These are phyloP conservation scores for Verticillium klebahnii DNA, from an alignment of 2,329 filamentous ascomycete genomes.

Conservation along the genomic window DNA sequence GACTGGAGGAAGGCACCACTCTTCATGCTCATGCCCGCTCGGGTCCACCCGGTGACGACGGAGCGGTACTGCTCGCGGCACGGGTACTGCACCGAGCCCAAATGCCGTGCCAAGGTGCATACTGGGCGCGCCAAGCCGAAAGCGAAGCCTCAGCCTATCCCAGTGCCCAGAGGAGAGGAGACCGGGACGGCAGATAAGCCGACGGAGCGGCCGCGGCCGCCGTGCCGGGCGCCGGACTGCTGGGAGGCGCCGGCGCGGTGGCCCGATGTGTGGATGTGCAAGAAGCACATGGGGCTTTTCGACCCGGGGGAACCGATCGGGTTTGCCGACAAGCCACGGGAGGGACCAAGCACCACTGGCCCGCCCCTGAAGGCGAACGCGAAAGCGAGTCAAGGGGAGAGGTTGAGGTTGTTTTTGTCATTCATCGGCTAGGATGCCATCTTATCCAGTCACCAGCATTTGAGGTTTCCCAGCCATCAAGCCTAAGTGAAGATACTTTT, in stretches of 20 bases:
- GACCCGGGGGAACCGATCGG: background rate
- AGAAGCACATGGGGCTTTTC: background rate
- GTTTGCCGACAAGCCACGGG: background rate
- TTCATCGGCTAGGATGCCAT: background rate
- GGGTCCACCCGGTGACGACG: background rate
- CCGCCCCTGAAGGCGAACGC: background rate
- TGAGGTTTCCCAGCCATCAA: no score
- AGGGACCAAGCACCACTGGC: background rate
- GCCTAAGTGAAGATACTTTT: background rate
- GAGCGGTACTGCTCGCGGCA: background rate
- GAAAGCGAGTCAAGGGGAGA: background rate
- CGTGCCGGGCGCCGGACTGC: background rate
- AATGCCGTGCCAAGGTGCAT: background rate
- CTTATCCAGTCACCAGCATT: no score
- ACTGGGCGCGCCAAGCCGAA: background rate
- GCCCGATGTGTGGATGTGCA: background rate
- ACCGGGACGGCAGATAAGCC: background rate
- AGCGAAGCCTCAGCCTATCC: background rate
- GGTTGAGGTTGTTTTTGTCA: background rate
- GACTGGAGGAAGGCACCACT: background rate
- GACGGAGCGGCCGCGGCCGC: background rate
- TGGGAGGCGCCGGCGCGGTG: background rate
- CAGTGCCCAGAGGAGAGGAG: background rate
- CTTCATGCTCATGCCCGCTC: background rate
- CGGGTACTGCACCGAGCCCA: background rate